A percentile compares a stretch with the other conserved stretches of the same genome.
Evolutionary conservation across 768 basidiomycete species (phyloP).

Genomic region (Lentinula aciculospora): DNA sequence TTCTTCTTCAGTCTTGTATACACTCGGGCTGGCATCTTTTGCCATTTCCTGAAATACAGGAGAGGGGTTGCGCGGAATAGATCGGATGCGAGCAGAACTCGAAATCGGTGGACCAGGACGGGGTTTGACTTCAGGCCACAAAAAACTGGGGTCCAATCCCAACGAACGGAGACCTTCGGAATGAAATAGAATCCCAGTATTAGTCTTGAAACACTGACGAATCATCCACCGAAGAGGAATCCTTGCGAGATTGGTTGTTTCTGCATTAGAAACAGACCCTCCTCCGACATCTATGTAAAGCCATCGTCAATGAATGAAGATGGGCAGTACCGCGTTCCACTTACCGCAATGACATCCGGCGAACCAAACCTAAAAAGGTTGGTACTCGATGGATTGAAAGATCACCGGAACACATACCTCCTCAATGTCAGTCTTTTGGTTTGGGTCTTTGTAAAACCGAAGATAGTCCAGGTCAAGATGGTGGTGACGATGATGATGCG

Average conservation of each 20-base stretch:
- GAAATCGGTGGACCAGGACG: conserved; percentile 26
- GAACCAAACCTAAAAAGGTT: conserved; percentile 3
- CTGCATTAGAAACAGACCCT: conserved; percentile 19
- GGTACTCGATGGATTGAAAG: background rate
- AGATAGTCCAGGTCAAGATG: background rate
- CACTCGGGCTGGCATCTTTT: conserved; percentile 17
- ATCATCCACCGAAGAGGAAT: conserved; percentile 78
- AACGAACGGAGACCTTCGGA: conserved; percentile 36
- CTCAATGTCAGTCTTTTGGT: conserved; percentile 5
- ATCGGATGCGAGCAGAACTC: conserved; percentile 16
- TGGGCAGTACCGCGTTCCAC: conserved; percentile 9
- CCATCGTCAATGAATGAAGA: background rate
- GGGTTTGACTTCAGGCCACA: conserved; percentile 36
- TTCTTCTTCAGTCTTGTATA: conserved; percentile 39
- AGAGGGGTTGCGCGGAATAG: conserved; percentile 15
- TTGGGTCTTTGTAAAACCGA: background rate
- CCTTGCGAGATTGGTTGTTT: conserved; percentile 56
- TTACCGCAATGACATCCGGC: conserved; percentile 27
- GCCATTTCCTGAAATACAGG: conserved; percentile 8
- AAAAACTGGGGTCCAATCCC: conserved; percentile 39
- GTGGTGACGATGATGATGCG: background rate
- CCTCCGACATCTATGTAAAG: conserved; percentile 28
- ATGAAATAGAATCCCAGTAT: conserved; percentile 59
- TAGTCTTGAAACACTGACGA: conserved; percentile 50
- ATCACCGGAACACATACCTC: background rate